These are phyloP conservation scores for Globisporangium canariense DNA, from an alignment of 352 stramenopile genomes.

Conservation along the genomic window DNA sequence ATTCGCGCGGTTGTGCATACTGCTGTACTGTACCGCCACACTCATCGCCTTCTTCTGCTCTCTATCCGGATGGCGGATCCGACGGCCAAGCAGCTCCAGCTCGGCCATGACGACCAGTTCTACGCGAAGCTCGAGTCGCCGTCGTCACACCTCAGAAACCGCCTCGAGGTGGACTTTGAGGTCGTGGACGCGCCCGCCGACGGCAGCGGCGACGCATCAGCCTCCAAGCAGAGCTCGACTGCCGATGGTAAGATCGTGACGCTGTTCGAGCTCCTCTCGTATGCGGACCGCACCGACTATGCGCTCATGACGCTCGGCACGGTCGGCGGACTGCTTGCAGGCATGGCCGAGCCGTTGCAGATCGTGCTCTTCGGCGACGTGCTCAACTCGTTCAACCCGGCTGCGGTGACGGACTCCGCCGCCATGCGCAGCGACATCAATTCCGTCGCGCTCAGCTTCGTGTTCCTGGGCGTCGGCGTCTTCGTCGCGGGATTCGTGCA, in stretches of 20 bases:
- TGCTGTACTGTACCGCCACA: too few relatives aligned
- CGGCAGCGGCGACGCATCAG: neutral
- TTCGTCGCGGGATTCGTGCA: conserved; percentile 39
- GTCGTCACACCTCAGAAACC: too few relatives aligned
- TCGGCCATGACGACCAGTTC: too few relatives aligned
- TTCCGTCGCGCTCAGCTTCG: conserved; percentile 27
- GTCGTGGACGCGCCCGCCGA: too few relatives aligned
- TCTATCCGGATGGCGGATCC: too few relatives aligned
- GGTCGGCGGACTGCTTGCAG: conserved; percentile 1
- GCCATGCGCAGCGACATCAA: conserved; percentile 42
- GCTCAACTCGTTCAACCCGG: conserved; percentile 33
- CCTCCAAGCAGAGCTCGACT: conserved; percentile 18
- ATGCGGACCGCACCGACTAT: conserved; percentile 25
- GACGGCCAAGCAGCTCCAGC: too few relatives aligned
- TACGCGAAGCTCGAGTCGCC: too few relatives aligned
- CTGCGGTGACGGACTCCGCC: neutral
- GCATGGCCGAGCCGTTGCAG: conserved; percentile 22
- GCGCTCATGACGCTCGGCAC: conserved; percentile 24
- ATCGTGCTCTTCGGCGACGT: conserved; percentile 36
- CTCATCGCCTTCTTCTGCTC: too few relatives aligned
- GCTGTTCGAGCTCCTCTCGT: conserved; percentile 45
- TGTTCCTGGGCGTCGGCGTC: conserved; percentile 22
- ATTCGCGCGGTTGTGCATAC: too few relatives aligned
- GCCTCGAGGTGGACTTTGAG: too few relatives aligned
- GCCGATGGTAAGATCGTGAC: conserved; percentile 38